These are phyloP conservation scores for Populus nigra DNA, from an alignment of 345 rosid genomes.

Conservation along the genomic window DNA sequence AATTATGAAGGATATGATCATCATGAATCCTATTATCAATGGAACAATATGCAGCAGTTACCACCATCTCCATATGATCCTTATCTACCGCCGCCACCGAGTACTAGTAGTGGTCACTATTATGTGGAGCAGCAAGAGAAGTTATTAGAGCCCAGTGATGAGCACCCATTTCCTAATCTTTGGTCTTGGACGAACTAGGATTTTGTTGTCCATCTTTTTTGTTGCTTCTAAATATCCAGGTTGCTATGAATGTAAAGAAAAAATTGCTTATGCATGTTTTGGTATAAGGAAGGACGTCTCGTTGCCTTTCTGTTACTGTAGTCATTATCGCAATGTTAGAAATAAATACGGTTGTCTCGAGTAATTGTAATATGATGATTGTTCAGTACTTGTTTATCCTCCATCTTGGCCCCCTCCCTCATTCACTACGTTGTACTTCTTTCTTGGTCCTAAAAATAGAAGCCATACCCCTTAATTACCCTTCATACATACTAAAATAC, in stretches of 20 bases:
- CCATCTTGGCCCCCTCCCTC: no score
- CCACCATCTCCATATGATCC: not conserved
- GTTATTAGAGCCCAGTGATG: no score
- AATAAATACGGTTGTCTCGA: not conserved
- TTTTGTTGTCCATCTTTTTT: not conserved
- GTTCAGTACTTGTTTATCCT: not conserved
- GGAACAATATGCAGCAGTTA: not conserved
- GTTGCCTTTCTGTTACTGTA: not conserved
- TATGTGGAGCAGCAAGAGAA: not conserved
- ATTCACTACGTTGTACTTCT: no score
- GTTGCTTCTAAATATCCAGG: not conserved
- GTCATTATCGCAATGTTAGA: not conserved
- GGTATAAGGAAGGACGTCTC: not conserved
- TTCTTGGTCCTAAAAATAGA: no score
- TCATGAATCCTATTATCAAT: not conserved
- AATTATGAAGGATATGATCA: no score
- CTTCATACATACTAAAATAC: no score
- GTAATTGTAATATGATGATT: not conserved
- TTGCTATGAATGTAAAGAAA: not conserved
- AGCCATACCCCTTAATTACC: no score
- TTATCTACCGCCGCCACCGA: not conserved
- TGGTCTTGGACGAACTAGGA: slow-evolving; percentile 20
- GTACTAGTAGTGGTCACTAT: not conserved
- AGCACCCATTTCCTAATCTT: not conserved
- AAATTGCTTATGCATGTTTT: not conserved